Conservation (phyloP, 306 rosid genomes). For the Cucurbita maxima region DNA sequence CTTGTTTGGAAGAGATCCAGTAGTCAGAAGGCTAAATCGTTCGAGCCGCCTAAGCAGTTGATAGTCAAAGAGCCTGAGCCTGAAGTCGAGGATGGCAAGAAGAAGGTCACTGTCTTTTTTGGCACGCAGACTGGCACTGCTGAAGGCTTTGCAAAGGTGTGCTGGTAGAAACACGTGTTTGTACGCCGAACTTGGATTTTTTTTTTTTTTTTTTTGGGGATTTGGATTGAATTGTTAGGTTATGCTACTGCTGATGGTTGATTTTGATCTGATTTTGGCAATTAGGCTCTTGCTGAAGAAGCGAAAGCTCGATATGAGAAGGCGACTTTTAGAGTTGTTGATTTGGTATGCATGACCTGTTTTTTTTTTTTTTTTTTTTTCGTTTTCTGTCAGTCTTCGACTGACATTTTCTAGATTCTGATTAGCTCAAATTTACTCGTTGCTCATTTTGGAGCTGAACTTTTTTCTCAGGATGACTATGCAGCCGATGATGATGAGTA, state of each 20-base stretch:
- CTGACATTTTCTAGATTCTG: background rate
- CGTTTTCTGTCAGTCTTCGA: background rate
- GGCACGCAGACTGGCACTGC: slow-evolving; percentile 99
- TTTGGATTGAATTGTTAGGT: background rate
- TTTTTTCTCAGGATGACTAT: slow-evolving; percentile 57
- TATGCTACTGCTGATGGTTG: background rate
- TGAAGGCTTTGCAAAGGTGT: slow-evolving; percentile 91
- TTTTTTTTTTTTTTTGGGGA: too few relatives aligned
- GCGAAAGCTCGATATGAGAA: slow-evolving; percentile 78
- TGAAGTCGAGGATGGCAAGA: slow-evolving; percentile 67
- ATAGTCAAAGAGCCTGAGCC: slow-evolving; percentile 24
- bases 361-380: too few relatives aligned
- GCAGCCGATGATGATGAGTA: slow-evolving; percentile 74
- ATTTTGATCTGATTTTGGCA: background rate
- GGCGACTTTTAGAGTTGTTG: slow-evolving; percentile 63
- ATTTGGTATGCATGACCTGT: slow-evolving; percentile 43
- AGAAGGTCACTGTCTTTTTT: slow-evolving; percentile 71
- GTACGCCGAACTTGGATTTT: background rate
- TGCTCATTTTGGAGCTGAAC: slow-evolving; percentile 1
- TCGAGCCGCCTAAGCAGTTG: slow-evolving; percentile 39
- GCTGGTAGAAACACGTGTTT: background rate
- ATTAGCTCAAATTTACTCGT: background rate
- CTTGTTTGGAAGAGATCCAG: slow-evolving; percentile 67
- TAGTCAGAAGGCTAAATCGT: slow-evolving; percentile 17
- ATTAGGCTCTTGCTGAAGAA: slow-evolving; percentile 76